These are phyloP conservation scores for Pseudognaphalium luteoalbum DNA, from an alignment of 129 eudicot species.

Conservation along the genomic window DNA sequence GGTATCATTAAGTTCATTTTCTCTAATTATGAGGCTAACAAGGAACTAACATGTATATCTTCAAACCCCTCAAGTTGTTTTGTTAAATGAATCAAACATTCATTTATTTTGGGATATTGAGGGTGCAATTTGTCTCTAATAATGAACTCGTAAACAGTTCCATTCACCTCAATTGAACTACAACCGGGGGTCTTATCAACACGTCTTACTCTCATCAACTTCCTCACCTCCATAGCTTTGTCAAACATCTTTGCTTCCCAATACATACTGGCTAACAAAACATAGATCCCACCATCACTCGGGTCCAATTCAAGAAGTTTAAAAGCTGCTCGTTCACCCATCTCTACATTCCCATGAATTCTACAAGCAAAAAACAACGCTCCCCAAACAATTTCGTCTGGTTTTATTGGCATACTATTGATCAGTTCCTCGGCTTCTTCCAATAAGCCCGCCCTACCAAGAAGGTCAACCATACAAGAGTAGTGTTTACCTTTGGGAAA, in stretches of 20 bases:
- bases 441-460: slow-evolving; percentile 67
- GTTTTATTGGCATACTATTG: slow-evolving; percentile 53
- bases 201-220: slow-evolving; percentile 63
- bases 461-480: slow-evolving; percentile 75
- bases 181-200: slow-evolving; percentile 81
- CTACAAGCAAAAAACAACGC: slow-evolving; percentile 70
- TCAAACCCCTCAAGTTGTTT: slow-evolving; percentile 45
- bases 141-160: slow-evolving; percentile 50
- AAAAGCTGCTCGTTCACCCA: slow-evolving; percentile 64
- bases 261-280: slow-evolving; percentile 71
- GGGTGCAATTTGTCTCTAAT: slow-evolving; percentile 68
- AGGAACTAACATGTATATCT: slow-evolving; percentile 18
- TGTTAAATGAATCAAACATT: slow-evolving; percentile 46
- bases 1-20: not conserved
- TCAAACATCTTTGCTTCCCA: slow-evolving; percentile 68
- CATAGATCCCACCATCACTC: slow-evolving; percentile 66
- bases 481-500: slow-evolving; percentile 57
- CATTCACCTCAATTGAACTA: slow-evolving; percentile 69
- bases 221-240: slow-evolving; percentile 54
- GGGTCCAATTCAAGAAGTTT: slow-evolving; percentile 70
- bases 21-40: not conserved
- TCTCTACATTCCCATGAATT: slow-evolving; percentile 52
- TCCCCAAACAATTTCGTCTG: slow-evolving; percentile 76
- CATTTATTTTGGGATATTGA: slow-evolving; percentile 44
- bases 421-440: slow-evolving; percentile 63